Conservation (phyloP, 805 yeast genomes). For the Lipomyces kockii region DNA sequence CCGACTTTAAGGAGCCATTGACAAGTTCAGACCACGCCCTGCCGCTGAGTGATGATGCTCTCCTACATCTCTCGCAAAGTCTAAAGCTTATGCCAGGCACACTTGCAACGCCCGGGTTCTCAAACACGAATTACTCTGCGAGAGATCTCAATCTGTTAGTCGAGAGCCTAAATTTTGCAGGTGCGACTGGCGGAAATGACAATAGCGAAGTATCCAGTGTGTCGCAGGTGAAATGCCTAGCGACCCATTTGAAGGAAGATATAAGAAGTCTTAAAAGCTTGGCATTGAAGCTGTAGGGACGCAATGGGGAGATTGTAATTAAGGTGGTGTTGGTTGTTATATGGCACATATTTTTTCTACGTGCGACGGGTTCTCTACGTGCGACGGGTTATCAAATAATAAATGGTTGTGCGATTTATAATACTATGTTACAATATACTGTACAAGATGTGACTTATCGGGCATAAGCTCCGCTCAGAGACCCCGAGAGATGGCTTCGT, state of each 20-base stretch:
- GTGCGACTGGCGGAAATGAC: neutral
- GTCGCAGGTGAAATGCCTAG: constrained; percentile 13
- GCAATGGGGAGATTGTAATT: neutral
- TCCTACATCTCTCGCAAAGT: constrained; percentile 10
- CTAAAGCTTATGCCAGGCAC: constrained; percentile 10
- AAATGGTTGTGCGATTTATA: neutral
- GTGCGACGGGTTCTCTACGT: neutral
- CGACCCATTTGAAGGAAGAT: constrained; percentile 27
- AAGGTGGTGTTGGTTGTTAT: neutral
- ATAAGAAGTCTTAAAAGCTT: constrained; percentile 32
- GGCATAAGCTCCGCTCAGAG: constrained; percentile 9
- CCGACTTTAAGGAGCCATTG: constrained; percentile 1
- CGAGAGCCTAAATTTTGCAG: constrained; percentile 15
- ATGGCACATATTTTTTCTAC: neutral
- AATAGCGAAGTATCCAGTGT: constrained; percentile 12
- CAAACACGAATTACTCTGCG: constrained; percentile 23
- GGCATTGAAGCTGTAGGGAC: constrained; percentile 19
- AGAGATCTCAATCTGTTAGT: constrained; percentile 21
- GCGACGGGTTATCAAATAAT: neutral
- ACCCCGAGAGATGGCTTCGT: constrained; percentile 58
- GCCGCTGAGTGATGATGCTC: constrained; percentile 17
- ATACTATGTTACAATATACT: constrained; percentile 6
- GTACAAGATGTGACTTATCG: neutral
- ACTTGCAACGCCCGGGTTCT: constrained; percentile 12
- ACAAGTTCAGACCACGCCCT: constrained; percentile 1